These are phyloP conservation scores for Cymbidium sinense DNA, from an alignment of 106 monocot genomes.

Conservation along the genomic window DNA sequence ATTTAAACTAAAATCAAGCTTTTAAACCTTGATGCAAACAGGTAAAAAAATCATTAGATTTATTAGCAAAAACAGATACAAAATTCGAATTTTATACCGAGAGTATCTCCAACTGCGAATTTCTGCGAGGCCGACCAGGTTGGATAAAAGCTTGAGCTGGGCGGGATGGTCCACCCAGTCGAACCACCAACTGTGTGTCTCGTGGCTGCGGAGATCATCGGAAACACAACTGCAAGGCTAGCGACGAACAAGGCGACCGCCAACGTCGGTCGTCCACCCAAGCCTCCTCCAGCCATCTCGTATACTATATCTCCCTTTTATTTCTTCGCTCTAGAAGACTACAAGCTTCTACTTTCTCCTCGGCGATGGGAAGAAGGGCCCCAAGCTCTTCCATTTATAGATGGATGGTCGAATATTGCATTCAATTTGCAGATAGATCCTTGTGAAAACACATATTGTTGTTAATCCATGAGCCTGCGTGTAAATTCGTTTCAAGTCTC, in stretches of 20 bases:
- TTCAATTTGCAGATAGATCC: background rate
- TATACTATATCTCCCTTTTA: background rate
- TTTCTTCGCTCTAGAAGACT: background rate
- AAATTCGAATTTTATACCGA: constrained; percentile 11
- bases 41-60: too few species aligned
- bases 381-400: background rate
- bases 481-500: too few species aligned
- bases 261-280: background rate
- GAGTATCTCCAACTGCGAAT: constrained; percentile 21
- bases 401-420: background rate
- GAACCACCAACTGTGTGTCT: constrained; percentile 22
- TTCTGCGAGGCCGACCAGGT: constrained; percentile 16
- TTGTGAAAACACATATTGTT: background rate
- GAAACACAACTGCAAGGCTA: background rate
- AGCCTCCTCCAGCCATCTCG: background rate
- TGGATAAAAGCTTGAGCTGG: constrained; percentile 11
- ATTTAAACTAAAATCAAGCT: too few species aligned
- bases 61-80: too few species aligned
- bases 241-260: background rate
- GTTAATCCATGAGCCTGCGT: too few species aligned
- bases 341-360: background rate
- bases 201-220: background rate
- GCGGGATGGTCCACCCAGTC: constrained; percentile 11
- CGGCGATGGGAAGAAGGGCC: too few species aligned
- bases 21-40: too few species aligned